phyloP scores from a whole-genome alignment of 2,329 filamentous ascomycete species.

The Trichoderma arundinaceum region DNA sequence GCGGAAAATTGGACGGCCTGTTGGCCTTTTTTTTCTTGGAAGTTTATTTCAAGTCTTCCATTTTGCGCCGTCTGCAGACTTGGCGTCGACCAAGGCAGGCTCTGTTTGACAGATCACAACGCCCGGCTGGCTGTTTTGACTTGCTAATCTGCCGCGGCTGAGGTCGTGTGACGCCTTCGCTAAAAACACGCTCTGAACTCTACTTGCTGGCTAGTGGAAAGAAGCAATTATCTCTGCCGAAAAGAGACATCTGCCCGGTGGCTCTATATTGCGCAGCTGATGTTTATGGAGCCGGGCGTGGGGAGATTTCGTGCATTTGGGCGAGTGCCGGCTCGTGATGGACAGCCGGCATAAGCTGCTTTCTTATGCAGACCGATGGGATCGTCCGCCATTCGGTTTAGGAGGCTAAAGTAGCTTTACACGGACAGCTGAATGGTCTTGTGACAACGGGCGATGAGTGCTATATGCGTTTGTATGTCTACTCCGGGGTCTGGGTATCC shows the following conservation, averaged over 20 bases:
- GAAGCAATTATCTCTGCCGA: background rate
- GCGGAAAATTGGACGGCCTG: background rate
- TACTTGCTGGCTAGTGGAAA: background rate
- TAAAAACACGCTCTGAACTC: conserved; percentile 4
- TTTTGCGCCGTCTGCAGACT: background rate
- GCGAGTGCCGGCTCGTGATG: conserved; percentile 25
- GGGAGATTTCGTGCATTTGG: conserved; percentile 23
- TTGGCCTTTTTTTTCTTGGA: background rate
- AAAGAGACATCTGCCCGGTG: background rate
- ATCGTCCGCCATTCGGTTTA: conserved; percentile 8
- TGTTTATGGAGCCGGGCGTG: background rate
- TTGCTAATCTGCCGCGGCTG: background rate
- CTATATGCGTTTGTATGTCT: conserved; percentile 5
- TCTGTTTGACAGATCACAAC: background rate
- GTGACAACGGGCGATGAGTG: conserved; percentile 6
- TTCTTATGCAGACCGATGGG: conserved; percentile 12
- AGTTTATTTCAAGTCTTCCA: background rate
- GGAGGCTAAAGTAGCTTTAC: background rate
- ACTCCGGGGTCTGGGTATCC: conserved; percentile 24
- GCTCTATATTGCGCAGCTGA: conserved; percentile 16
- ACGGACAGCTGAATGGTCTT: conserved; percentile 6
- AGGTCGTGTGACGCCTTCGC: conserved; percentile 1
- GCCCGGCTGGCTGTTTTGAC: background rate
- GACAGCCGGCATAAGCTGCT: conserved; percentile 13
- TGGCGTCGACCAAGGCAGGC: background rate